phyloP scores from a whole-genome alignment of 2,329 filamentous ascomycete genomes.

The Fusarium sp. region DNA sequence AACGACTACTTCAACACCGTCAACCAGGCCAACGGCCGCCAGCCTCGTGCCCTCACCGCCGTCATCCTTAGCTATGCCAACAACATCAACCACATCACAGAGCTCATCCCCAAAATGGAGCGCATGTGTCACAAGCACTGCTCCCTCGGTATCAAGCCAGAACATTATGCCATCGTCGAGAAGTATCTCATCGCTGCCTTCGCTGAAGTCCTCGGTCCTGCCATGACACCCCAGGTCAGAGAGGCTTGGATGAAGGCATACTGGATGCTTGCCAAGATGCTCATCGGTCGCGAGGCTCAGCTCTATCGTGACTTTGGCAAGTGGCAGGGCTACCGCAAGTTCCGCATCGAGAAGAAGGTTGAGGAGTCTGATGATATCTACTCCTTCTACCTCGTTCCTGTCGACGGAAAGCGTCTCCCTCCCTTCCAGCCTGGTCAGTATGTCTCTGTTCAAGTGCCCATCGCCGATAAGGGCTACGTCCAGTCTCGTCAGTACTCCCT shows the following conservation, averaged over 20 bases:
- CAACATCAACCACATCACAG: slow-evolving; percentile 73
- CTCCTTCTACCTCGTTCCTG: slow-evolving; percentile 76
- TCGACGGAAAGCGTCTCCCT: slow-evolving; percentile 71
- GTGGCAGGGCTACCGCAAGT: slow-evolving; percentile 76
- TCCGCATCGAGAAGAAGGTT: slow-evolving; percentile 73
- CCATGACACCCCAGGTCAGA: slow-evolving; percentile 72
- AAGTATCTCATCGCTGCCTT: slow-evolving; percentile 77
- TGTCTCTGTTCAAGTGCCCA: slow-evolving; percentile 70
- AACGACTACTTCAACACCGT: slow-evolving; percentile 75
- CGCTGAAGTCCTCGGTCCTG: slow-evolving; percentile 71
- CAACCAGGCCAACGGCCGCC: slow-evolving; percentile 52
- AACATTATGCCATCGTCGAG: slow-evolving; percentile 78
- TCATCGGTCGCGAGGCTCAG: slow-evolving; percentile 73
- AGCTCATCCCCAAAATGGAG: slow-evolving; percentile 65
- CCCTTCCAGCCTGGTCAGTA: slow-evolving; percentile 78
- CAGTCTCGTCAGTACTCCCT: slow-evolving; percentile 81
- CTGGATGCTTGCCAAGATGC: slow-evolving; percentile 77
- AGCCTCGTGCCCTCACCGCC: slow-evolving; percentile 51
- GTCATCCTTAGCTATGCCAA: slow-evolving; percentile 76
- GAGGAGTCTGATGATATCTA: slow-evolving; percentile 75
- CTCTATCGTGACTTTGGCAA: slow-evolving; percentile 70
- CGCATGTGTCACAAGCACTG: slow-evolving; percentile 78
- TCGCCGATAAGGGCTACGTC: slow-evolving; percentile 66
- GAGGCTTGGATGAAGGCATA: slow-evolving; percentile 79
- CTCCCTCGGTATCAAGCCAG: slow-evolving; percentile 73